These are phyloP conservation scores for Fragaria vesca DNA, from an alignment of 306 rosid genomes.

Conservation along the genomic window DNA sequence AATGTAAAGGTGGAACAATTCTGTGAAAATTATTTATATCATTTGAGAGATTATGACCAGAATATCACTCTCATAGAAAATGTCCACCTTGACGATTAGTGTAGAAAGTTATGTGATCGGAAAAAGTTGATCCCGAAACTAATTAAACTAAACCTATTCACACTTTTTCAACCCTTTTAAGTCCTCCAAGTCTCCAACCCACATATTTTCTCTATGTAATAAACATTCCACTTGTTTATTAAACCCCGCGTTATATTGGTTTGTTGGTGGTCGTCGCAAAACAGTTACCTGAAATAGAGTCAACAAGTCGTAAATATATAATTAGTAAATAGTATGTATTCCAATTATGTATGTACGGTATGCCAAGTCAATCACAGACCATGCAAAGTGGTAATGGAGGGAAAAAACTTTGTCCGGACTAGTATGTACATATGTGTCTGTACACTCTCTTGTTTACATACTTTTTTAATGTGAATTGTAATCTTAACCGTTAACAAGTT, in stretches of 20 bases:
- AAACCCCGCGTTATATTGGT: background rate
- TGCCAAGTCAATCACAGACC: too few species aligned
- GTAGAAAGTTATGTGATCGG: background rate
- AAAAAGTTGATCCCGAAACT: conserved; percentile 1
- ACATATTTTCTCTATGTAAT: too few species aligned
- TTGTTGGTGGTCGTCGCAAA: background rate
- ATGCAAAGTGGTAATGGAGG: too few species aligned
- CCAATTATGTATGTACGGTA: too few species aligned
- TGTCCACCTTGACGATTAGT: background rate
- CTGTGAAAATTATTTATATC: background rate
- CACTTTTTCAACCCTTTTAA: background rate
- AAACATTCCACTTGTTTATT: background rate
- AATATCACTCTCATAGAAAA: background rate
- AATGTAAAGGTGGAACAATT: background rate
- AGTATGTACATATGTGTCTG: too few species aligned
- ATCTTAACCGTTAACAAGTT: too few species aligned
- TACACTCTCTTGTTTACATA: too few species aligned
- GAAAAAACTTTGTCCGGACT: too few species aligned
- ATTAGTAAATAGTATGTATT: too few species aligned
- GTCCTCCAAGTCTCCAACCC: background rate
- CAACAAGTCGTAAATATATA: background rate
- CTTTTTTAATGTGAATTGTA: too few species aligned
- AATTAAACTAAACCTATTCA: background rate
- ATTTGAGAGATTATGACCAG: background rate
- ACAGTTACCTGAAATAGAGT: background rate